Evolutionary conservation across 495 filamentous ascomycete genomes (phyloP), one percentile per base, ranked within the genome.

Genomic region (Neurospora hispaniola): DNA sequence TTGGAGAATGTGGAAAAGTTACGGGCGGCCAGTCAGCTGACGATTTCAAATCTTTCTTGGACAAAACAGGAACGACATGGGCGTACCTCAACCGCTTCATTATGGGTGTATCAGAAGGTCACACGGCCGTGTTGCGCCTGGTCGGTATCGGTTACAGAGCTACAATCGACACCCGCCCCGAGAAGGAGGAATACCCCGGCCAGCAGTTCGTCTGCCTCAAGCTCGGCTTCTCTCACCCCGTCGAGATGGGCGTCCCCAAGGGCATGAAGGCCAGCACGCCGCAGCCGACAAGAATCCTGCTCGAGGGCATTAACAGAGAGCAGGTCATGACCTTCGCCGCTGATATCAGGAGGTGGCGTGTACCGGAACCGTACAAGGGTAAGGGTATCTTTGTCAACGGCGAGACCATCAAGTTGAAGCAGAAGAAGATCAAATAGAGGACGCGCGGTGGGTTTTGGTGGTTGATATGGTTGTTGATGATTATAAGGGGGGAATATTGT

Each of bases 321-420:
- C 85, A 90, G 59, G 89, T 99, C 74, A 95, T 92, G 84, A 87
- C 91, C 75, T 97, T 98, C 80, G 96, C 96, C 31, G 95, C 96
- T 3, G 86, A 89, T 78, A 95, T 99, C 73, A 84, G 93, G 72
- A 88, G 83, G 78, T 99, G 96, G 96, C 90, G 96, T 81, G 86
- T 85, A 74, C 96, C 96, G 46, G 96, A 99, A 82, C 96, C 96
- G 70, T 99, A 98, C 83, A 99, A 99, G 89, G 96, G 96, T 71
- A 98, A 99, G 89, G 96, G 96, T 78, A 98, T 99, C 75, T 99
- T 98, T 77, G 88, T 98, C 73, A 95, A 97, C 80, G 92, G 93
- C 69, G 95, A 99, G 86, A 98, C 94, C 5, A 97, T 99, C 86
- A 94, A 90, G 87, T 81, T 99, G 80, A 99, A 99, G 89, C 89